phyloP scores from a whole-genome alignment of 2,329 filamentous ascomycete genomes.

The Pleochaeta shiraiana region DNA sequence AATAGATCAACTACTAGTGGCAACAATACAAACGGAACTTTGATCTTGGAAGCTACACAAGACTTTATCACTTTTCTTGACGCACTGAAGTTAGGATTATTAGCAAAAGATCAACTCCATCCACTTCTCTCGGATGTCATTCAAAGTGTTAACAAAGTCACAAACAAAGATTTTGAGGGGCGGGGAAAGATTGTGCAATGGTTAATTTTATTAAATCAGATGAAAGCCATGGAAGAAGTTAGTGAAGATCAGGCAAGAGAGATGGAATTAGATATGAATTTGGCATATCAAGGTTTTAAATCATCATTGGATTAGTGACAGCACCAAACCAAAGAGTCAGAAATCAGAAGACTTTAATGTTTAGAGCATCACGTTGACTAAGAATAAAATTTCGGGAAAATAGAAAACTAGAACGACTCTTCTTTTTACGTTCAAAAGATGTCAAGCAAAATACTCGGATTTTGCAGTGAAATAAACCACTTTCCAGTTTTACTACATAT shows the following conservation, averaged over 20 bases:
- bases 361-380: too few relatives aligned
- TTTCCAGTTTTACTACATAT: too few relatives aligned
- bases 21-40: conserved; percentile 25
- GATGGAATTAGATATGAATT: conserved; percentile 79
- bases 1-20: conserved; percentile 22
- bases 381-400: too few relatives aligned
- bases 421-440: too few relatives aligned
- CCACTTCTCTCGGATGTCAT: conserved; percentile 89
- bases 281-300: conserved; percentile 89
- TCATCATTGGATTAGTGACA: conserved; percentile 16
- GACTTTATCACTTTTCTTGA: conserved; percentile 98
- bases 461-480: too few relatives aligned
- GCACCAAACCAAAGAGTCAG: too few relatives aligned
- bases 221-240: conserved; percentile 86
- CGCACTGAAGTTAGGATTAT: conserved; percentile 73
- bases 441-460: too few relatives aligned
- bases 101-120: conserved; percentile 93
- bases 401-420: too few relatives aligned
- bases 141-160: conserved; percentile 92
- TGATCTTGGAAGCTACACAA: conserved; percentile 82
- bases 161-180: conserved; percentile 83
- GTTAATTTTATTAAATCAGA: conserved; percentile 93
- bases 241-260: conserved; percentile 73
- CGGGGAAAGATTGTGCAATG: conserved; percentile 96
- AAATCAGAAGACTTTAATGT: too few relatives aligned